phyloP scores from a whole-genome alignment of 176 grass and related monocot genomes.

The Zoysia japonica region DNA sequence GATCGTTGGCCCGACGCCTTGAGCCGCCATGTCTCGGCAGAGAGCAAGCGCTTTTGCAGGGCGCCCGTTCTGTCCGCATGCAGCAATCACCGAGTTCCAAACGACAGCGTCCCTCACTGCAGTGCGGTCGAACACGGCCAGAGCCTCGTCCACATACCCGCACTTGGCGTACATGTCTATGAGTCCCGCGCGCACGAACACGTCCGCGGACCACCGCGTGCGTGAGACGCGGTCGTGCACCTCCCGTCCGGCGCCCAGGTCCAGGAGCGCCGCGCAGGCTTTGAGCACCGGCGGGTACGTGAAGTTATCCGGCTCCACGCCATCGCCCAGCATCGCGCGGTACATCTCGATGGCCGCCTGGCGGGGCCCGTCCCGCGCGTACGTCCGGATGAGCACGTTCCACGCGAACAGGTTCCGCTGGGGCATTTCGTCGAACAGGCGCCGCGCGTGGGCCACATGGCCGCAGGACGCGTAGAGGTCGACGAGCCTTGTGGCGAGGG shows the following conservation, averaged over 20 bases:
- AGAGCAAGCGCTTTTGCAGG: conserved; percentile 49
- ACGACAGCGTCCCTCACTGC: conserved; percentile 48
- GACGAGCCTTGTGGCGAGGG: conserved; percentile 54
- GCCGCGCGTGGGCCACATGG: conserved; percentile 38
- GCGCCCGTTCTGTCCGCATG: conserved; percentile 64
- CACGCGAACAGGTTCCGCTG: conserved; percentile 63
- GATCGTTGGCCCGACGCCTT: conserved; percentile 45
- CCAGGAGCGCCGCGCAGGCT: conserved; percentile 57
- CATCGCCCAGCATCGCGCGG: conserved; percentile 44
- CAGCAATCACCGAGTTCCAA: conserved; percentile 78
- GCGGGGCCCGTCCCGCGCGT: conserved; percentile 51
- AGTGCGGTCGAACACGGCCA: conserved; percentile 49
- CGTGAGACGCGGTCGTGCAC: conserved; percentile 45
- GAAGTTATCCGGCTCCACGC: conserved; percentile 66
- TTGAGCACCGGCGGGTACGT: conserved; percentile 67
- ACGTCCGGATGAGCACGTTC: conserved; percentile 71
- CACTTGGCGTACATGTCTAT: conserved; percentile 86
- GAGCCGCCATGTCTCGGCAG: conserved; percentile 57
- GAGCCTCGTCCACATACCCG: conserved; percentile 49
- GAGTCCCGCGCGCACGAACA: conserved; percentile 52
- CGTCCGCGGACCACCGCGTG: conserved; percentile 45
- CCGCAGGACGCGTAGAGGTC: conserved; percentile 52
- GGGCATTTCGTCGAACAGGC: conserved; percentile 69
- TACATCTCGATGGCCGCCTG: conserved; percentile 54
- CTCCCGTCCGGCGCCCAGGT: conserved; percentile 40